These are phyloP conservation scores for Flueggea neowawraea DNA, from an alignment of 441 rosid genomes.

Conservation along the genomic window DNA sequence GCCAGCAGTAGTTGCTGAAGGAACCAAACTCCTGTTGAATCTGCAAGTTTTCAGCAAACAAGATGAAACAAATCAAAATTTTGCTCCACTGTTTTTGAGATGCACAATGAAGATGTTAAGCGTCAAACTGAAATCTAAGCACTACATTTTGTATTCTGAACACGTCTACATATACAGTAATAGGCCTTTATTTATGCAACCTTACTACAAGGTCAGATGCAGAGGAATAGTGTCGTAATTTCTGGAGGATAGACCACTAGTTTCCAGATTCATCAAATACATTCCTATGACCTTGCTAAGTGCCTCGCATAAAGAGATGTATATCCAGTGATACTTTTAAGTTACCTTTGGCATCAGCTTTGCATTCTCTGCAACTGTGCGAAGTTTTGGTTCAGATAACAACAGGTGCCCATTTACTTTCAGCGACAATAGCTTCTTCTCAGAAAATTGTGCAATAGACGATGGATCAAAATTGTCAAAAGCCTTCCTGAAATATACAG, in stretches of 20 bases:
- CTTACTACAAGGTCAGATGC: too few species aligned
- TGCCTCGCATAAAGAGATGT: background rate
- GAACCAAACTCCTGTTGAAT: constrained; percentile 81
- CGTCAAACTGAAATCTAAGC: too few species aligned
- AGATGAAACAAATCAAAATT: background rate
- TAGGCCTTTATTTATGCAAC: too few species aligned
- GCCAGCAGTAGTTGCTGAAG: constrained; percentile 77
- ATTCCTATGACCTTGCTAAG: too few species aligned
- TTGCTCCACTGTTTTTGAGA: too few species aligned
- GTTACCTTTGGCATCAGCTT: constrained; percentile 66
- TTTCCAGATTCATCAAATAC: too few species aligned
- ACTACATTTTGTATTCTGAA: too few species aligned
- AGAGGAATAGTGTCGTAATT: too few species aligned
- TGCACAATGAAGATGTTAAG: too few species aligned
- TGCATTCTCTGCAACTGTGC: constrained; percentile 75
- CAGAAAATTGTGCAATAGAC: constrained; percentile 59
- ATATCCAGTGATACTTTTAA: constrained; percentile 1
- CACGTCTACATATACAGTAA: too few species aligned
- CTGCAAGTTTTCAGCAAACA: constrained; percentile 35
- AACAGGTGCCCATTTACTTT: constrained; percentile 58
- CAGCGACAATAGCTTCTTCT: constrained; percentile 63
- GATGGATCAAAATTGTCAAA: constrained; percentile 66
- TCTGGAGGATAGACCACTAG: too few species aligned
- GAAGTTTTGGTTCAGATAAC: constrained; percentile 82
- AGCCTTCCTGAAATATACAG: constrained; percentile 55